Base-by-base conservation (phyloP, 192 early-diverging fungal genomes). In the Backusella psychrophila region DNA sequence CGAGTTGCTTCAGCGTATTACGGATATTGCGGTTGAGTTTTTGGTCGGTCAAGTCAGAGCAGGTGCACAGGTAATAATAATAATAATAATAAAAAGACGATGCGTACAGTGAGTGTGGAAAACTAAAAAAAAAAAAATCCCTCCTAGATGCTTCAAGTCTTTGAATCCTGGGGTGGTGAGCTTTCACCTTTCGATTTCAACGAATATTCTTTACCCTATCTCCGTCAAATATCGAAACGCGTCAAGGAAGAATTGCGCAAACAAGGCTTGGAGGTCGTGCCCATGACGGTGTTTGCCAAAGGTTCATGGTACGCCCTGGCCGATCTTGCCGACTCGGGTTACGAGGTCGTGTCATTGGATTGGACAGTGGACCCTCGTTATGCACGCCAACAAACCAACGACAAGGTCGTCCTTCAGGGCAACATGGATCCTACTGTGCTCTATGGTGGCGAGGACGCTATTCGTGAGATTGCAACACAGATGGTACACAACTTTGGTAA, bases 111-210 rank as follows among this genome's bases (percentile, higher is more conserved):
- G 8, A 21, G 14, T n/a, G n/a, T n/a, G 7, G 5, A 0, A 29
- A 29, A 29, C 29, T 29, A 29, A 29, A 29, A 29, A 29, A 1
- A 29, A 29, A n/a, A n/a, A n/a, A n/a, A n/a, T n/a, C n/a, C n/a
- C n/a, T n/a, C n/a, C n/a, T 78, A 98, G 91, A 90, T 97, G 71
- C 79, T 97, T 33, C 98, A 99, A 91, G 92, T 99, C 69, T 99
- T 99, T 85, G 98, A 99, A 69, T 96, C 94, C 34, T 95, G 94
- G 93, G 96, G 91, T n/a, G 96, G 97, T 41, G 97, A 98, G 81
- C 87, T 99, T 31, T 87, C 91, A 33, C 94, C 94, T 9, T 66
- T 78, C 21, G 92, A 94, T 72, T 99, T 97, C 83, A 86, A 87
- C 44, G 82, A 84, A 66, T 98, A 96, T 81, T 92, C 95, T 36